A percentile compares a stretch with the other conserved stretches of the same genome.
Conservation (phyloP, 495 filamentous ascomycete species). For the Penicillium maclennaniae region DNA sequence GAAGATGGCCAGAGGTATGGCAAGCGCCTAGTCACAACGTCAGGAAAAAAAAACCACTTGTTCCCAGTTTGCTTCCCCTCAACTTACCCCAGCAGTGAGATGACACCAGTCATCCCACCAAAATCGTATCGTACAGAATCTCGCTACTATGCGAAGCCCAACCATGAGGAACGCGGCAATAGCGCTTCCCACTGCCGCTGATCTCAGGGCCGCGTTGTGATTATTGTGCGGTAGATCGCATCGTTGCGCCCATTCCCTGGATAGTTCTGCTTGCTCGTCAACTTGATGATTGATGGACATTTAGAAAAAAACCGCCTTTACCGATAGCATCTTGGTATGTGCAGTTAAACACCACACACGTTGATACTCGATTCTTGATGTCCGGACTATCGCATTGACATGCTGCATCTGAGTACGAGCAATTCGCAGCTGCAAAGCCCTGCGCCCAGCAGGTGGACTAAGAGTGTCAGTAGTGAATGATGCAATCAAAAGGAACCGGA, state of each 20-base stretch:
- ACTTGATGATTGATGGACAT: neutral
- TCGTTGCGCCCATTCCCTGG: neutral
- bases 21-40: neutral
- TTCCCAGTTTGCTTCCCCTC: neutral
- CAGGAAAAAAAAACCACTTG: neutral
- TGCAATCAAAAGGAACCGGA: neutral
- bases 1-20: slow-evolving; percentile 1
- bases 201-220: slow-evolving; percentile 1
- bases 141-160: slow-evolving; percentile 3
- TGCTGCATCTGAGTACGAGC: neutral
- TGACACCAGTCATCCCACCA: slow-evolving; percentile 20
- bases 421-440: neutral
- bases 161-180: slow-evolving; percentile 3
- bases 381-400: neutral
- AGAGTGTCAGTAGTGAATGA: neutral
- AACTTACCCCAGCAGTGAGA: slow-evolving; percentile 9
- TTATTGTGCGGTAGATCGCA: slow-evolving; percentile 12
- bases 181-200: neutral
- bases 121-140: slow-evolving; percentile 5
- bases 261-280: neutral
- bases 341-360: neutral
- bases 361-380: neutral
- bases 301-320: neutral
- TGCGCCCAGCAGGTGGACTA: neutral
- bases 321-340: neutral